phyloP scores from a whole-genome alignment of 768 basidiomycete genomes.

The Hirschioporus abietinus region DNA sequence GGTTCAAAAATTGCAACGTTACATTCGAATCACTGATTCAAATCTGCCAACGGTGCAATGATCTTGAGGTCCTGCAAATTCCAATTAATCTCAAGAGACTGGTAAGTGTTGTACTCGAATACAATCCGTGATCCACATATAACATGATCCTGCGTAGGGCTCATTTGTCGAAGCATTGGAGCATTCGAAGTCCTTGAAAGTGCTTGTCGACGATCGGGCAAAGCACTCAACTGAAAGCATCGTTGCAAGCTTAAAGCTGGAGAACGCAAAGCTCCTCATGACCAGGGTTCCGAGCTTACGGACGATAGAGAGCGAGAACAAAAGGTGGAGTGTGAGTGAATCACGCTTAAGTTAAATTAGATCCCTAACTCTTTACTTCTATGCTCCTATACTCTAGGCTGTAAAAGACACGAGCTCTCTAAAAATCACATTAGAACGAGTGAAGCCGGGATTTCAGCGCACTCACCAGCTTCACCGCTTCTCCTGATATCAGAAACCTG shows the following conservation, averaged over 20 bases:
- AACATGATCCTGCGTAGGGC: not conserved
- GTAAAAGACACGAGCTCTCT: not conserved
- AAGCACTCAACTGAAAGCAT: not conserved
- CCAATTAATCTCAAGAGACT: conserved; percentile 46
- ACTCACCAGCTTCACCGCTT: not conserved
- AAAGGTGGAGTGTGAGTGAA: not conserved
- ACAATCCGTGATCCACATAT: not conserved
- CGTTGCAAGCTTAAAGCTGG: not conserved
- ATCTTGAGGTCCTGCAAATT: conserved; percentile 46
- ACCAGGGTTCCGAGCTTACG: not conserved
- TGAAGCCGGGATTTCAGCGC: not conserved
- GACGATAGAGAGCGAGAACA: not conserved
- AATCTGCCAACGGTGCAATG: conserved; percentile 38
- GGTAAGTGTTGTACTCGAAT: conserved; percentile 14
- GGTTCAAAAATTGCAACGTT: conserved; percentile 43
- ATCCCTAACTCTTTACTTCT: not conserved
- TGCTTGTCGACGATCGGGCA: not conserved
- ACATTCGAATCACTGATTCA: conserved; percentile 31
- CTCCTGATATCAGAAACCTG: not conserved
- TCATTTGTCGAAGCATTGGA: not conserved
- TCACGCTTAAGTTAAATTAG: not conserved
- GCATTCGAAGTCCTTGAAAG: not conserved
- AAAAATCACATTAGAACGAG: conserved; percentile 1
- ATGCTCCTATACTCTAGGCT: not conserved
- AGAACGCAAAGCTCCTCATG: conserved; percentile 1